A percentile compares a stretch with the other conserved stretches of the same genome.
phyloP scores from a whole-genome alignment of 768 basidiomycete species.

The Fibroporia radiculosa region DNA sequence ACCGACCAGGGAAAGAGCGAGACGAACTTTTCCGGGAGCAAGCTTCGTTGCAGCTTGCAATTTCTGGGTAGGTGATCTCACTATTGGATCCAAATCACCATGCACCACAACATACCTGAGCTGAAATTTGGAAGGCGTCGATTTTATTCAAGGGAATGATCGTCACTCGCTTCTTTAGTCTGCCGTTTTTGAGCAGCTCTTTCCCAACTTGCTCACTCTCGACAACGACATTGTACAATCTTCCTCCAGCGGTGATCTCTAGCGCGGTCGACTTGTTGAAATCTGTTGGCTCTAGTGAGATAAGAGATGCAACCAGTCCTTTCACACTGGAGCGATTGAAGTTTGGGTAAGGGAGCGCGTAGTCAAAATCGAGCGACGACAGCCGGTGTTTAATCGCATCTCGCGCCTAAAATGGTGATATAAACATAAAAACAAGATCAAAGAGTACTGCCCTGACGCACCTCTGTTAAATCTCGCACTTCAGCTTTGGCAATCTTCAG shows the following conservation, averaged over 20 bases:
- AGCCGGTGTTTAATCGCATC: conserved; percentile 62
- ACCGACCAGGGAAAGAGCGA: conserved; percentile 84
- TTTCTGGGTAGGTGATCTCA: conserved; percentile 44
- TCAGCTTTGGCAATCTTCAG: conserved; percentile 44
- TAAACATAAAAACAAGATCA: neutral
- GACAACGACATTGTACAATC: conserved; percentile 90
- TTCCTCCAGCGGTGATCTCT: conserved; percentile 86
- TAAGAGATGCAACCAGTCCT: conserved; percentile 86
- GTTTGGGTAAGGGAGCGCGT: conserved; percentile 61
- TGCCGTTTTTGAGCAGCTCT: conserved; percentile 69
- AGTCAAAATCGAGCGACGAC: conserved; percentile 75
- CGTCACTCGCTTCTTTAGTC: conserved; percentile 81
- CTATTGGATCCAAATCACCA: neutral
- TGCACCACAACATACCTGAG: conserved; percentile 31
- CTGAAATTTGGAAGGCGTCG: conserved; percentile 44
- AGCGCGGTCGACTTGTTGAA: conserved; percentile 81
- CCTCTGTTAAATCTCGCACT: conserved; percentile 57
- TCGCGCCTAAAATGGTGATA: conserved; percentile 47
- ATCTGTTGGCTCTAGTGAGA: conserved; percentile 62
- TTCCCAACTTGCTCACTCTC: conserved; percentile 86
- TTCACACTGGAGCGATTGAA: conserved; percentile 87
- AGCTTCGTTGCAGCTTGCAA: conserved; percentile 60
- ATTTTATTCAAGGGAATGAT: conserved; percentile 95
- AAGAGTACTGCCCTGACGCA: too few species aligned
- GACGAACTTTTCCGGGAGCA: conserved; percentile 73